These are phyloP conservation scores for Linanthus parryae DNA, from an alignment of 148 eudicot genomes.

Conservation along the genomic window DNA sequence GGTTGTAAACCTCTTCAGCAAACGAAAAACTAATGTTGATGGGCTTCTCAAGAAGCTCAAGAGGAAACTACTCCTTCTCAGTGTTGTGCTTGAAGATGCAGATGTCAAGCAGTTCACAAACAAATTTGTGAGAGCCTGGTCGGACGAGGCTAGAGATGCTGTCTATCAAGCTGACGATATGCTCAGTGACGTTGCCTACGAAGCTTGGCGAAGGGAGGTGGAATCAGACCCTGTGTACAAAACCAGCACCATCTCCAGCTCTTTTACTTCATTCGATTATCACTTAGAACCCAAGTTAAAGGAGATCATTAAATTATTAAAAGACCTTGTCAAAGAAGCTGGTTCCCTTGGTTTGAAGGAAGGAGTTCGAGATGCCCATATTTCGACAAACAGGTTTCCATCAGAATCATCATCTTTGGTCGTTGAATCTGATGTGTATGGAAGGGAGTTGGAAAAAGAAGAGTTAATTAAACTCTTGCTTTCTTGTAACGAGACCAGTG, in stretches of 20 bases:
- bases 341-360: background rate
- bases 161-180: constrained; percentile 15
- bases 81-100: constrained; percentile 19
- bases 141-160: constrained; percentile 10
- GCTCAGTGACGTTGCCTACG: constrained; percentile 11
- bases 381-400: background rate
- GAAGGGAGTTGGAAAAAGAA: constrained; percentile 9
- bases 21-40: too few species aligned
- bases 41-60: constrained; percentile 7
- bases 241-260: background rate
- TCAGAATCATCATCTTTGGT: constrained; percentile 5
- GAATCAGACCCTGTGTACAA: background rate
- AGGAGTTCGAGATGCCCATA: background rate
- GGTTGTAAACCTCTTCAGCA: background rate
- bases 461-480: constrained; percentile 1
- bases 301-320: background rate
- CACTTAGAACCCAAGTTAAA: background rate
- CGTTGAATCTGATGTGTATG: constrained; percentile 14
- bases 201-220: background rate
- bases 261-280: background rate
- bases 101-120: constrained; percentile 3
- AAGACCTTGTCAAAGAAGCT: constrained; percentile 6
- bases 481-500: background rate
- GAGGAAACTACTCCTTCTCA: constrained; percentile 2
- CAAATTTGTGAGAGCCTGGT: constrained; percentile 12